These are phyloP conservation scores for Moelleriella libera DNA, from an alignment of 2,329 filamentous ascomycete species.

Conservation along the genomic window DNA sequence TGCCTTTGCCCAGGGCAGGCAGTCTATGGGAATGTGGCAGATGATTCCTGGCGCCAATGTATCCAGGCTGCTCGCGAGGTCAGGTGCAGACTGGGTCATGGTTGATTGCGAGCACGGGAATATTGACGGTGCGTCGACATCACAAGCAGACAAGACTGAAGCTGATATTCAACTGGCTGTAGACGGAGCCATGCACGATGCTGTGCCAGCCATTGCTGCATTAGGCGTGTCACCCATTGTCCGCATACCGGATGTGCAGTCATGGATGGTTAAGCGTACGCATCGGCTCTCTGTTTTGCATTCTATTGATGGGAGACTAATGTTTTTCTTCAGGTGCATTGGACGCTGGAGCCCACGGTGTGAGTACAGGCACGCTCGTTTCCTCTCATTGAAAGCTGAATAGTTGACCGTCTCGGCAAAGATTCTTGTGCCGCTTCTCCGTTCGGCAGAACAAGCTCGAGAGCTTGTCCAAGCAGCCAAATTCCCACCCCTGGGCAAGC, in stretches of 20 bases:
- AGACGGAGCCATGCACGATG: slow-evolving; percentile 38
- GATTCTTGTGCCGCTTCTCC: slow-evolving; percentile 31
- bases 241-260: slow-evolving; percentile 37
- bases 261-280: slow-evolving; percentile 31
- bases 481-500: slow-evolving; percentile 33
- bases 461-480: slow-evolving; percentile 32
- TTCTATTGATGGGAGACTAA: no score
- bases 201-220: slow-evolving; percentile 35
- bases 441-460: slow-evolving; percentile 28
- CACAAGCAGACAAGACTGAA: neutral
- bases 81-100: slow-evolving; percentile 53
- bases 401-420: slow-evolving; percentile 8
- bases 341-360: slow-evolving; percentile 34
- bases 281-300: neutral
- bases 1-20: slow-evolving; percentile 30
- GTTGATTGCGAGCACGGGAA: slow-evolving; percentile 41
- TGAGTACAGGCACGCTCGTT: slow-evolving; percentile 16
- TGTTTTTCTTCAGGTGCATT: slow-evolving; percentile 21
- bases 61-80: slow-evolving; percentile 42
- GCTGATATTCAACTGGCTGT: neutral
- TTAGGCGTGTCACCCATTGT: slow-evolving; percentile 27
- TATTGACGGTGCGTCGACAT: slow-evolving; percentile 24
- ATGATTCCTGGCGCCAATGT: slow-evolving; percentile 47
- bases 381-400: neutral
- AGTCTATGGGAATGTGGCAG: slow-evolving; percentile 47